Percentiles rank a stretch among this genome's conserved stretches.
These are phyloP conservation scores for Colletotrichum lindemuthianum DNA, from an alignment of 2,329 filamentous ascomycete genomes.

Conservation along the genomic window DNA sequence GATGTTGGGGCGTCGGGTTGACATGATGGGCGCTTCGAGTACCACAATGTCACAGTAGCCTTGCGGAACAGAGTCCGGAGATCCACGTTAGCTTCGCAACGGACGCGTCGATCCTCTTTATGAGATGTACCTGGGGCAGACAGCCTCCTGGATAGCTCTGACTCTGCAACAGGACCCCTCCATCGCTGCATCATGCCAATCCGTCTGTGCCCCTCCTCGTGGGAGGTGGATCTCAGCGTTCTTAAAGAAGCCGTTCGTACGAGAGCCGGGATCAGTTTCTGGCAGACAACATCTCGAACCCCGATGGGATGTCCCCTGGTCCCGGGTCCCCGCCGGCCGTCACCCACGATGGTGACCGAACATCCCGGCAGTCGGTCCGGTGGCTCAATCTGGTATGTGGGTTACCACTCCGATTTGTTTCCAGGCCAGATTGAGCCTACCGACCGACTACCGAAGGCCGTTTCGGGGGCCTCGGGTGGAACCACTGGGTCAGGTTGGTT, in stretches of 20 bases:
- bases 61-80: not conserved
- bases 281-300: not conserved
- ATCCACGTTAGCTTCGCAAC: not conserved
- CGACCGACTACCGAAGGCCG: slow-evolving; percentile 21
- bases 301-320: not conserved
- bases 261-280: slow-evolving; percentile 1
- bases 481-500: not conserved
- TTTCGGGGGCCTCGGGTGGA: not conserved
- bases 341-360: not conserved
- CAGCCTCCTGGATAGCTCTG: not conserved
- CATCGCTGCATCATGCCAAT: not conserved
- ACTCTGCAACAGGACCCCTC: slow-evolving; percentile 2
- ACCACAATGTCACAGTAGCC: too few species aligned
- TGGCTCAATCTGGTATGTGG: slow-evolving; percentile 4
- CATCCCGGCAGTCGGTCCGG: slow-evolving; percentile 30
- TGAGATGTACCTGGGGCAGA: not conserved
- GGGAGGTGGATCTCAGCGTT: not conserved
- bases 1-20: slow-evolving; percentile 41
- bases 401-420: not conserved
- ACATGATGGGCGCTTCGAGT: not conserved
- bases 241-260: not conserved
- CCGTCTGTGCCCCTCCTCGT: not conserved
- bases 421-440: slow-evolving; percentile 10
- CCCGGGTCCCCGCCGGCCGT: too few species aligned
- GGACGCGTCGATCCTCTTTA: slow-evolving; percentile 5